phyloP scores from a whole-genome alignment of 2,329 filamentous ascomycete species.

The Penicillium sp. region DNA sequence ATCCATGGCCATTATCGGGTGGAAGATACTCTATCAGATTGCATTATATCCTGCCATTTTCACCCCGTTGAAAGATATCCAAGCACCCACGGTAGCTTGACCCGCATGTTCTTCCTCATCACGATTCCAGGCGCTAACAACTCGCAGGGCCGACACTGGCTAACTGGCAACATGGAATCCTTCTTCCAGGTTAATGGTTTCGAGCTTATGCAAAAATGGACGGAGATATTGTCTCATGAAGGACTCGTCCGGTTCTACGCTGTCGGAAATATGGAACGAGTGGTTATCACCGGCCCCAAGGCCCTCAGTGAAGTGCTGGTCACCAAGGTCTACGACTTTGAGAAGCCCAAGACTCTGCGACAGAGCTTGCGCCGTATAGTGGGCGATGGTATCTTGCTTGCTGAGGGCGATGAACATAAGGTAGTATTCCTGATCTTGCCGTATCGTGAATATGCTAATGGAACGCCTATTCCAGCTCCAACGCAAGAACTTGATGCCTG shows the following conservation, averaged over 20 bases:
- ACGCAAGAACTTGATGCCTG: constrained; percentile 76
- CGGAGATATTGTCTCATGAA: constrained; percentile 63
- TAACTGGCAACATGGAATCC: constrained; percentile 48
- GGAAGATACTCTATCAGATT: constrained; percentile 36
- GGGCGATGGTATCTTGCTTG: constrained; percentile 60
- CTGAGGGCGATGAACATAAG: constrained; percentile 91
- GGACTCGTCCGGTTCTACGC: constrained; percentile 69
- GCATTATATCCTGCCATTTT: constrained; percentile 61
- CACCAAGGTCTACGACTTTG: constrained; percentile 69
- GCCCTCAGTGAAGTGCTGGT: constrained; percentile 70
- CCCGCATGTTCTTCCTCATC: not conserved
- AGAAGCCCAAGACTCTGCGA: constrained; percentile 59
- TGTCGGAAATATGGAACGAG: constrained; percentile 62
- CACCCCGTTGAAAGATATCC: constrained; percentile 60
- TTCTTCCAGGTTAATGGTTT: constrained; percentile 45
- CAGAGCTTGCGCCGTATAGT: constrained; percentile 38
- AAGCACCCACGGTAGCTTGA: constrained; percentile 51
- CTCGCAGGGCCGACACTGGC: constrained; percentile 41
- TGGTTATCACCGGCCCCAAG: constrained; percentile 64
- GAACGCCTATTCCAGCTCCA: constrained; percentile 46
- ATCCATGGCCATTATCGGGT: constrained; percentile 23
- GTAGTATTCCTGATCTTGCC: constrained; percentile 30
- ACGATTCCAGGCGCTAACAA: not conserved
- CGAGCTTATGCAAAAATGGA: constrained; percentile 50
- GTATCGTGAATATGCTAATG: not conserved